phyloP scores from a whole-genome alignment of 164 flowering plant genomes.

The Sextonia rubra region DNA sequence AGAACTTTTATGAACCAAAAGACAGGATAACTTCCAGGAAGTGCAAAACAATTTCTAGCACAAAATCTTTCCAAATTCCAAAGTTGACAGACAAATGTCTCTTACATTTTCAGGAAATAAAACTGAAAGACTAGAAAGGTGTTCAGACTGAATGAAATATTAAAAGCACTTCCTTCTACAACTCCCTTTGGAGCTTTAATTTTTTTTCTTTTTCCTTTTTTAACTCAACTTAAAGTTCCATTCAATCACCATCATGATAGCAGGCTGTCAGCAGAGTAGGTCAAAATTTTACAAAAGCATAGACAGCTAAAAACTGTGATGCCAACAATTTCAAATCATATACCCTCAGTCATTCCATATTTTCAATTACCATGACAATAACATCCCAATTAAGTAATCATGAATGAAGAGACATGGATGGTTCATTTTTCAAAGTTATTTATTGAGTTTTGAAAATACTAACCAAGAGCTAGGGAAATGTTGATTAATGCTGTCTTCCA shows the following conservation, averaged over 20 bases:
- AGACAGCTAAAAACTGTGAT: not conserved
- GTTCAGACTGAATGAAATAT: too few relatives aligned
- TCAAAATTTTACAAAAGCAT: not conserved
- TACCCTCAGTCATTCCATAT: too few relatives aligned
- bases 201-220: too few relatives aligned
- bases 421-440: not conserved
- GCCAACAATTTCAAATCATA: not conserved
- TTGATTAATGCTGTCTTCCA: slow-evolving; percentile 94
- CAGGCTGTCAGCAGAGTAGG: not conserved
- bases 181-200: too few relatives aligned
- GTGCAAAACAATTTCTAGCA: too few relatives aligned
- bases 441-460: slow-evolving; percentile 21
- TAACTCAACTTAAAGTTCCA: not conserved
- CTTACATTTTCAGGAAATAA: too few relatives aligned
- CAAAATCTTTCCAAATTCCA: too few relatives aligned
- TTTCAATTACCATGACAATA: not conserved
- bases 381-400: not conserved
- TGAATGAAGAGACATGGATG: not conserved
- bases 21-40: too few relatives aligned
- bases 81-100: too few relatives aligned
- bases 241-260: not conserved
- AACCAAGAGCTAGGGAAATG: slow-evolving; percentile 88
- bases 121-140: too few relatives aligned
- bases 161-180: too few relatives aligned
- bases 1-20: too few relatives aligned